phyloP scores from a whole-genome alignment of 2,329 filamentous ascomycete genomes.

The Cytospora chrysosperma region DNA sequence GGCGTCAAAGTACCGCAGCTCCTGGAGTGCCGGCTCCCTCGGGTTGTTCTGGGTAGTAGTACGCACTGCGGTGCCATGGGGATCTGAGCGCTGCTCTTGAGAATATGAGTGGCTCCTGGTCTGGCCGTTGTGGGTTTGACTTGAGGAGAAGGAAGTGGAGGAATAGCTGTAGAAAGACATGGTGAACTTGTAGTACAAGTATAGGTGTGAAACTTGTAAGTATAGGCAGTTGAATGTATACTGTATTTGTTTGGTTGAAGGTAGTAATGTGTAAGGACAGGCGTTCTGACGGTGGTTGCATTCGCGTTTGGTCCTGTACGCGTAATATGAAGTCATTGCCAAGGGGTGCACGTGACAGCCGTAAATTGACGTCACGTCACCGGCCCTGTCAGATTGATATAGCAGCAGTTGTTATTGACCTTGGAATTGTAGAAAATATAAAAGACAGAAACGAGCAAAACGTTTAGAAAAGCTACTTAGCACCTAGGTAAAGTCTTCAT shows the following conservation, averaged over 20 bases:
- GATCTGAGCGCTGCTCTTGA: slow-evolving; percentile 4
- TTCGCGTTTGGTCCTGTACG: neutral
- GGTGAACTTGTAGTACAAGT: neutral
- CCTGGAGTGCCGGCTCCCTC: neutral
- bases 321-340: slow-evolving; percentile 8
- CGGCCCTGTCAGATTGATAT: no score
- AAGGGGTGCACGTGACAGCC: slow-evolving; percentile 6
- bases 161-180: slow-evolving; percentile 16
- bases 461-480: no score
- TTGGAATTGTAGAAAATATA: no score
- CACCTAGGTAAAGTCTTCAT: no score
- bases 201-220: neutral
- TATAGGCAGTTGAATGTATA: no score
- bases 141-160: slow-evolving; percentile 9
- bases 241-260: neutral
- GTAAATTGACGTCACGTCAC: slow-evolving; percentile 4
- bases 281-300: no score
- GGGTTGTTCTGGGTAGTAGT: slow-evolving; percentile 5
- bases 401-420: no score
- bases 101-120: slow-evolving; percentile 18
- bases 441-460: no score
- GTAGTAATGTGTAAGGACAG: neutral
- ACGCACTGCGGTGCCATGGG: slow-evolving; percentile 9
- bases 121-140: neutral
- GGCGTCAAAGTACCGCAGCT: slow-evolving; percentile 13